Percentiles rank a stretch among this genome's conserved stretches.
Evolutionary conservation across 768 basidiomycete species (phyloP).

Genomic region (Lactarius hengduanensis): DNA sequence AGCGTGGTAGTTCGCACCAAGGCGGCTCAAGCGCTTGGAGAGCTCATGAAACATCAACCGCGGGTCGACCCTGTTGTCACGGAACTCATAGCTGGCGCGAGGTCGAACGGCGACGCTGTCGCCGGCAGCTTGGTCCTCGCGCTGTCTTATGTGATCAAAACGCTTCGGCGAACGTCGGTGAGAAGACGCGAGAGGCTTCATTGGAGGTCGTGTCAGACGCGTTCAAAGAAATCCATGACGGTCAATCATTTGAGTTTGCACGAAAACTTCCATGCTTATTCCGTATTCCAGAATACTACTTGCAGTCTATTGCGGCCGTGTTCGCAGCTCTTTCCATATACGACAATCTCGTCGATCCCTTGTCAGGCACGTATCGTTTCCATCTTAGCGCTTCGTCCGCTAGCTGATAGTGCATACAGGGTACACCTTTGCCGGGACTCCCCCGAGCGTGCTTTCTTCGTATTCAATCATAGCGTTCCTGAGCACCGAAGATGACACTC

Average conservation of each 20-base stretch:
- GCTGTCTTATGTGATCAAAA: conserved; percentile 71
- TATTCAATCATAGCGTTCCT: conserved; percentile 60
- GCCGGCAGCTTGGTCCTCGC: conserved; percentile 74
- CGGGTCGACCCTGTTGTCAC: conserved; percentile 93
- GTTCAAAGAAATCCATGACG: conserved; percentile 70
- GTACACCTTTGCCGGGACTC: conserved; percentile 68
- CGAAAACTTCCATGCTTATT: conserved; percentile 3
- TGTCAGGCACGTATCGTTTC: conserved; percentile 52
- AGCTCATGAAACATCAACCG: conserved; percentile 87
- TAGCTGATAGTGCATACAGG: conserved; percentile 37
- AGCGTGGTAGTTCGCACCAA: conserved; percentile 76
- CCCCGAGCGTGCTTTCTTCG: conserved; percentile 60
- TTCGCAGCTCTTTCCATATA: conserved; percentile 62
- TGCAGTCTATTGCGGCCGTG: conserved; percentile 60
- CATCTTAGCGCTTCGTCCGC: background rate
- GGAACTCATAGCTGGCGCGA: conserved; percentile 68
- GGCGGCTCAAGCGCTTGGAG: conserved; percentile 82
- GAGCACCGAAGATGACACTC: conserved; percentile 41
- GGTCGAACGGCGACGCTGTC: conserved; percentile 63
- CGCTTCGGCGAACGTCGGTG: conserved; percentile 73
- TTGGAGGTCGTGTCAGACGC: conserved; percentile 76
- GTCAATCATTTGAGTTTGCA: conserved; percentile 37
- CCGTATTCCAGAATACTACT: conserved; percentile 57
- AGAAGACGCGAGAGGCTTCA: conserved; percentile 68
- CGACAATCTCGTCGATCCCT: conserved; percentile 61